Percentiles rank a stretch among this genome's conserved stretches.
Evolutionary conservation across 208 protist species (phyloP).

Genomic region (Angomonas ambiguus): DNA sequence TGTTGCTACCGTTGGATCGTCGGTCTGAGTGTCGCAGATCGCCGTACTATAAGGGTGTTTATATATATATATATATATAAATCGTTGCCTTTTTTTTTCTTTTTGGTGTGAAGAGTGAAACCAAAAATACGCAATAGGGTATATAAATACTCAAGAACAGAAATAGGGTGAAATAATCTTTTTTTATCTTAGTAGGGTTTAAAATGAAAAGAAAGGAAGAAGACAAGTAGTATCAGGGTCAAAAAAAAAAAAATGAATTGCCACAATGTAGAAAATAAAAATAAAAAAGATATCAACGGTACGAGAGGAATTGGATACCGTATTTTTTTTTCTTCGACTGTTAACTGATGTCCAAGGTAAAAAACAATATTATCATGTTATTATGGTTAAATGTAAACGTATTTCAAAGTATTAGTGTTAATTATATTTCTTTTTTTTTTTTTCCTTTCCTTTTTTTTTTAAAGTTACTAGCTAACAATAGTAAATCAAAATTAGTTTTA

Average conservation of each 20-base stretch:
- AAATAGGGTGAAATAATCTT: not conserved
- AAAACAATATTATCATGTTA: too few relatives aligned
- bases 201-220: not conserved
- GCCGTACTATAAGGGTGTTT: too few relatives aligned
- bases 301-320: too few relatives aligned
- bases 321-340: too few relatives aligned
- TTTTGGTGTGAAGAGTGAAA: not conserved
- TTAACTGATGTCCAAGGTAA: too few relatives aligned
- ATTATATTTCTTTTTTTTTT: conserved; percentile 16
- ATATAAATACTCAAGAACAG: not conserved
- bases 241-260: conserved; percentile 8
- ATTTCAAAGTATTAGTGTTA: too few relatives aligned
- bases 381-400: too few relatives aligned
- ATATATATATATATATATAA: too few relatives aligned
- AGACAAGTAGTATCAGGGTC: conserved; percentile 4
- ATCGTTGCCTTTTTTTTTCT: too few relatives aligned
- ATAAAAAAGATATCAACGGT: conserved; percentile 3
- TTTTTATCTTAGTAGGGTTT: conserved; percentile 4
- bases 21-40: too few relatives aligned
- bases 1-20: too few relatives aligned
- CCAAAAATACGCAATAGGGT: not conserved
- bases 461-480: too few relatives aligned
- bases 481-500: conserved; percentile 9
- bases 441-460: not conserved
- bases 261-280: not conserved